These are phyloP conservation scores for Telfairia occidentalis DNA, from an alignment of 331 rosid species.

Conservation along the genomic window DNA sequence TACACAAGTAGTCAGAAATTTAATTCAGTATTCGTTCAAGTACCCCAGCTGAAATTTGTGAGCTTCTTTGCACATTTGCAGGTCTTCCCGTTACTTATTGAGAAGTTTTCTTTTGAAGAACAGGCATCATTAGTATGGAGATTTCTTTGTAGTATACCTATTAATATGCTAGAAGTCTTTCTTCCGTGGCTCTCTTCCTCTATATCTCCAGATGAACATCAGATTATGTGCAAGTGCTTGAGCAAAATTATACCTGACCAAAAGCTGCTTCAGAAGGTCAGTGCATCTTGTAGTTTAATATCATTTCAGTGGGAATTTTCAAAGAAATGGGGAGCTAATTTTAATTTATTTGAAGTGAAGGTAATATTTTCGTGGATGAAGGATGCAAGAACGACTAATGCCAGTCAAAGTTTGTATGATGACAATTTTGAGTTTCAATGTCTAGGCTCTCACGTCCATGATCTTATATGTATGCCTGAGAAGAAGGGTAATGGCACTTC, in stretches of 20 bases:
- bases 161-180: slow-evolving; percentile 84
- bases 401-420: slow-evolving; percentile 28
- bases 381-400: slow-evolving; percentile 32
- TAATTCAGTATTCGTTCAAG: neutral
- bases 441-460: slow-evolving; percentile 30
- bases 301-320: neutral
- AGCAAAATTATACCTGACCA: slow-evolving; percentile 76
- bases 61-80: slow-evolving; percentile 18
- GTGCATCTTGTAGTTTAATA: slow-evolving; percentile 31
- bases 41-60: slow-evolving; percentile 13
- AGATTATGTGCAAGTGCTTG: slow-evolving; percentile 54
- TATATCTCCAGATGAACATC: slow-evolving; percentile 70
- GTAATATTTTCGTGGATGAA: slow-evolving; percentile 94
- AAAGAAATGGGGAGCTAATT: slow-evolving; percentile 12
- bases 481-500: slow-evolving; percentile 44
- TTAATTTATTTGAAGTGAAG: slow-evolving; percentile 39
- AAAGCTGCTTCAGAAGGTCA: slow-evolving; percentile 78
- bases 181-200: slow-evolving; percentile 94
- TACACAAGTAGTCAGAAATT: neutral
- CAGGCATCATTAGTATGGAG: slow-evolving; percentile 95
- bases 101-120: slow-evolving; percentile 83
- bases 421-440: neutral
- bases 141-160: slow-evolving; percentile 95
- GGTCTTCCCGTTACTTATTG: slow-evolving; percentile 85
- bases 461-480: slow-evolving; percentile 21